Evolutionary conservation across 192 early-diverging fungal species (phyloP).

Genomic region (Coemansia furcata): DNA sequence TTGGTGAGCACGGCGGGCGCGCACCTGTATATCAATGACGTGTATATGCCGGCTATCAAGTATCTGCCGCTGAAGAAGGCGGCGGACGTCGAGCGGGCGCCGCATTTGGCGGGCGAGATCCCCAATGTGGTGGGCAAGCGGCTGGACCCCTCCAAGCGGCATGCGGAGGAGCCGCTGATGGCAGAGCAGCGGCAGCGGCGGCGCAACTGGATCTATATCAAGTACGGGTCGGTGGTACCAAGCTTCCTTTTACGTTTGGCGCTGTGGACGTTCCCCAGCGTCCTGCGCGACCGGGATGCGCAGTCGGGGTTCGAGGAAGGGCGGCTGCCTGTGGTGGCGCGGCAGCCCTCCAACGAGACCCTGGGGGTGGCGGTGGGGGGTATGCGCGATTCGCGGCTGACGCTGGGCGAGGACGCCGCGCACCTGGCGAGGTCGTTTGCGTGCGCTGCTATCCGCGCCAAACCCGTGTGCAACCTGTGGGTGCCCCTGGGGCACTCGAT

Average conservation of each 20-base stretch:
- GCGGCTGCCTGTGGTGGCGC: background rate
- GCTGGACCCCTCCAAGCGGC: background rate
- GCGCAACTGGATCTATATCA: constrained; percentile 31
- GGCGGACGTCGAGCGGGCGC: constrained; percentile 26
- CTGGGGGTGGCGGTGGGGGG: background rate
- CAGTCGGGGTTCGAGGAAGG: background rate
- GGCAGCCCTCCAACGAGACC: background rate
- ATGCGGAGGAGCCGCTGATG: background rate
- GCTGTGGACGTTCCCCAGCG: constrained; percentile 12
- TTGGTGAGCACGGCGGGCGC: constrained; percentile 53
- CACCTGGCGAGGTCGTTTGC: constrained; percentile 25
- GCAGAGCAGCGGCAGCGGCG: background rate
- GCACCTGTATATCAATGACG: constrained; percentile 57
- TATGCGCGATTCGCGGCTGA: background rate
- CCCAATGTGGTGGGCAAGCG: constrained; percentile 22
- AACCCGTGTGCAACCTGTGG: constrained; percentile 36
- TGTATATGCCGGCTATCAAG: constrained; percentile 57
- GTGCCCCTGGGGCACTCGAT: constrained; percentile 32
- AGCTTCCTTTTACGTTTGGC: background rate
- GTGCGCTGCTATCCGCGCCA: constrained; percentile 20
- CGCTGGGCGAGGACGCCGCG: constrained; percentile 1
- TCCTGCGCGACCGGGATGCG: background rate
- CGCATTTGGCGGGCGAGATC: constrained; percentile 25
- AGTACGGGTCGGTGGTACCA: constrained; percentile 42
- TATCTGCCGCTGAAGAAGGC: constrained; percentile 52